Conservation (phyloP, 2,329 filamentous ascomycete genomes). For the Clarireedia homoeocarpa region DNA sequence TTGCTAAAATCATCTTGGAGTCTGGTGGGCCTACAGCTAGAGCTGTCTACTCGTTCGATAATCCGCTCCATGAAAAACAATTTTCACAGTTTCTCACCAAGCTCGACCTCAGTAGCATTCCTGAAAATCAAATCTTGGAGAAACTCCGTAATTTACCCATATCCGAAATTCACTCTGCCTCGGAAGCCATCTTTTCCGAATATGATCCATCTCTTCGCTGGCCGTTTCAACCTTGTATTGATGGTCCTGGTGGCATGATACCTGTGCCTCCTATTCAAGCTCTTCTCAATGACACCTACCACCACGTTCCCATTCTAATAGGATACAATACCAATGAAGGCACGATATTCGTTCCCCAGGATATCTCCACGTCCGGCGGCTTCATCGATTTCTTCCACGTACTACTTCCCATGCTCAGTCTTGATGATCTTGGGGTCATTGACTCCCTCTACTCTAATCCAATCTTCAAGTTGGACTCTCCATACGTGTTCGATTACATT, state of each 20-base stretch:
- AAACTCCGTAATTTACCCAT: conserved; percentile 40
- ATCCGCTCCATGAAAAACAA: conserved; percentile 50
- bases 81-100: conserved; percentile 45
- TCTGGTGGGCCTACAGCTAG: conserved; percentile 49
- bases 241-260: conserved; percentile 47
- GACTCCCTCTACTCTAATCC: conserved; percentile 57
- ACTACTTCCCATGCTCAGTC: conserved; percentile 50
- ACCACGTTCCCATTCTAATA: conserved; percentile 56
- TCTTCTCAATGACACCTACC: conserved; percentile 45
- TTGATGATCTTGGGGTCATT: conserved; percentile 45
- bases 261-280: conserved; percentile 48
- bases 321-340: conserved; percentile 68
- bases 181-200: conserved; percentile 36
- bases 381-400: conserved; percentile 53
- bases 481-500: not conserved
- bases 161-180: conserved; percentile 34
- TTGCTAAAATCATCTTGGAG: conserved; percentile 48
- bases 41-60: conserved; percentile 43
- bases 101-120: conserved; percentile 40
- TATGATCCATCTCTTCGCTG: conserved; percentile 42
- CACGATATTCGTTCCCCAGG: conserved; percentile 50
- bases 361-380: conserved; percentile 38
- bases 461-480: conserved; percentile 30
- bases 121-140: conserved; percentile 41
- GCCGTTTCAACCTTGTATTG: conserved; percentile 65